Conservation (phyloP, 768 basidiomycete genomes). For the Russula griseocarnosa region DNA sequence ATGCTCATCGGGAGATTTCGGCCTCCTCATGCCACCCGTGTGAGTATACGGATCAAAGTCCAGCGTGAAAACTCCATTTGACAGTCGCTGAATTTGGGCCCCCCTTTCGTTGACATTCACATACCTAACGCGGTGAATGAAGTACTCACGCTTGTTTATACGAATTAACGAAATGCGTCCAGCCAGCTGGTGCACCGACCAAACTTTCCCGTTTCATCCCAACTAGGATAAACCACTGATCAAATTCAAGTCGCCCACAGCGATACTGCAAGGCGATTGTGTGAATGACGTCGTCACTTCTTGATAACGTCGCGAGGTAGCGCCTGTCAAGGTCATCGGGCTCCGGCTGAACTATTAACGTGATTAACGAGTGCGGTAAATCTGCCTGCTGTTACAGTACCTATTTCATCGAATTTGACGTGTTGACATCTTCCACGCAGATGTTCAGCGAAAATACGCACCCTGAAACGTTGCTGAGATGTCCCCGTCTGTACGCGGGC, state of each 20-base stretch:
- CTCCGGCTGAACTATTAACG: neutral
- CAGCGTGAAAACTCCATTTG: neutral
- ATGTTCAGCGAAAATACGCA: neutral
- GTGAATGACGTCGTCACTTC: neutral
- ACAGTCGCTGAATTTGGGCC: neutral
- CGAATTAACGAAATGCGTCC: slow-evolving; percentile 2
- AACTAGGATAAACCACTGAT: neutral
- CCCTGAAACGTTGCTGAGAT: slow-evolving; percentile 9
- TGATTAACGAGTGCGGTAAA: neutral
- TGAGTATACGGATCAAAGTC: neutral
- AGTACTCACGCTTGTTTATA: neutral
- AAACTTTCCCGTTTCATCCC: neutral
- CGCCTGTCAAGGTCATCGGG: neutral
- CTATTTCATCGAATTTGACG: neutral
- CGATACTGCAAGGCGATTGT: too few species aligned
- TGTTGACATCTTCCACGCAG: slow-evolving; percentile 6
- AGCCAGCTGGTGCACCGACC: neutral
- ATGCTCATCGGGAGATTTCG: neutral
- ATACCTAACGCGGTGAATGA: neutral
- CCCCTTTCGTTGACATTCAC: neutral
- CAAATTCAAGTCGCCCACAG: neutral
- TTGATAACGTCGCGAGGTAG: slow-evolving; percentile 1
- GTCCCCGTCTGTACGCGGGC: neutral
- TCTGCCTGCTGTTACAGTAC: neutral
- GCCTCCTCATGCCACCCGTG: neutral